These are phyloP conservation scores for Lactarius tabidus DNA, from an alignment of 768 basidiomycete genomes.

Conservation along the genomic window DNA sequence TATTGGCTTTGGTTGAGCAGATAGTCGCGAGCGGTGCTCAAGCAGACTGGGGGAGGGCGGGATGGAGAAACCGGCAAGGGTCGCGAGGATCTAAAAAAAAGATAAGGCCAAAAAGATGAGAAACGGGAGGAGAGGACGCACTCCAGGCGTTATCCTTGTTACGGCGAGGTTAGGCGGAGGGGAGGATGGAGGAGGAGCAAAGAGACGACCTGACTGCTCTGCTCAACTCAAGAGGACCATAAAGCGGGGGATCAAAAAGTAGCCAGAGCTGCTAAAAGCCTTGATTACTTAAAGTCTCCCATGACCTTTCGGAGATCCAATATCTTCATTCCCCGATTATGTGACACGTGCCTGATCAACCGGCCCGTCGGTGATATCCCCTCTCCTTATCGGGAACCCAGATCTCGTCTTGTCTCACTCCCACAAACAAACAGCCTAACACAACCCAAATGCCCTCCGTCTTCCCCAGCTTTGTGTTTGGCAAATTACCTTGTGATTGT, in stretches of 20 bases:
- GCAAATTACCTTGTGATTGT: no score
- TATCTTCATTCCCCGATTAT: conserved; percentile 15
- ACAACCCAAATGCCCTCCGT: neutral
- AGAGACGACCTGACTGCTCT: conserved; percentile 28
- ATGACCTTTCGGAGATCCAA: conserved; percentile 11
- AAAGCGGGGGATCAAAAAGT: conserved; percentile 20
- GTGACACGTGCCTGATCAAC: conserved; percentile 14
- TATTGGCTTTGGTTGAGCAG: conserved; percentile 27
- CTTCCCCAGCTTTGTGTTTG: neutral
- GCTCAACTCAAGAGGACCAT: conserved; percentile 27
- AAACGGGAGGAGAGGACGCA: conserved; percentile 25
- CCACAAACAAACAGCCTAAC: neutral
- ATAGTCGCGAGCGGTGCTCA: conserved; percentile 31
- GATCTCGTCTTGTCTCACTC: conserved; percentile 10
- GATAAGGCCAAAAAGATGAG: conserved; percentile 1
- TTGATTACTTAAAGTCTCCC: conserved; percentile 17
- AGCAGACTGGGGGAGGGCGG: conserved; percentile 44
- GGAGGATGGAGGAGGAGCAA: conserved; percentile 27
- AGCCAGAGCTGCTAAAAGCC: neutral
- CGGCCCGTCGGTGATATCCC: conserved; percentile 21
- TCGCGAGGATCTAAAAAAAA: conserved; percentile 70
- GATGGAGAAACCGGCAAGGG: conserved; percentile 79
- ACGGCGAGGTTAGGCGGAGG: conserved; percentile 45
- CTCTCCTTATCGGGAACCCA: conserved; percentile 6
- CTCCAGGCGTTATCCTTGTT: conserved; percentile 53